phyloP scores from a whole-genome alignment of 306 rosid species.

The Vigna angularis region DNA sequence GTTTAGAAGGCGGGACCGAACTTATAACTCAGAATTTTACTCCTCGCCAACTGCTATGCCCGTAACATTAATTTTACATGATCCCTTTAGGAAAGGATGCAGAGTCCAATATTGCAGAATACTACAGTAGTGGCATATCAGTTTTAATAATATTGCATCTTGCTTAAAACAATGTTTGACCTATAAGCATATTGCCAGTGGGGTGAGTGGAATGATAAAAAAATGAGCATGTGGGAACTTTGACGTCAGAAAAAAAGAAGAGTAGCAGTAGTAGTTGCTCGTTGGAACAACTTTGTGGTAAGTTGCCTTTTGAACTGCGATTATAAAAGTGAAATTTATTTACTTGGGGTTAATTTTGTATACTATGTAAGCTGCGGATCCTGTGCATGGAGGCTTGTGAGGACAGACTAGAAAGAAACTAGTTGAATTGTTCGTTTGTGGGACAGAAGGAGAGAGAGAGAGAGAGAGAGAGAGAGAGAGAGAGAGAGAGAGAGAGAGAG shows the following conservation, averaged over 20 bases:
- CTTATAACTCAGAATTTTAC: not conserved
- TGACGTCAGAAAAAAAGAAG: constrained; percentile 25
- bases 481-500: not conserved
- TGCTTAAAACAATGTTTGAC: constrained; percentile 29
- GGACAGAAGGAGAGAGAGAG: too few species aligned
- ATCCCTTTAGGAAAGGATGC: not conserved
- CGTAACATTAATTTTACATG: not conserved
- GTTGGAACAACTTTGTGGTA: constrained; percentile 32
- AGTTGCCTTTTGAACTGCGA: not conserved
- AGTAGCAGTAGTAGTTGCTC: not conserved
- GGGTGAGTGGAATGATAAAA: constrained; percentile 4
- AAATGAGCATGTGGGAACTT: constrained; percentile 11
- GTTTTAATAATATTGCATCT: not conserved
- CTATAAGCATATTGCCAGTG: not conserved
- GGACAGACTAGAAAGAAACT: constrained; percentile 7
- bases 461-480: not conserved
- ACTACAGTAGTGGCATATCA: not conserved
- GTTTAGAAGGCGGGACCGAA: not conserved
- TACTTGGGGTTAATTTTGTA: not conserved
- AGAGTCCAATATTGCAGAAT: not conserved
- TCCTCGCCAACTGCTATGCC: not conserved
- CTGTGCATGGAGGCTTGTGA: constrained; percentile 24
- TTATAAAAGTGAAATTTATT: not conserved
- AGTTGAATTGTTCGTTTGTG: constrained; percentile 17
- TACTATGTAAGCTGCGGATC: not conserved